Evolutionary conservation across 495 filamentous ascomycete genomes (phyloP), one percentile per base, ranked within the genome.

Genomic region (Podospora appendiculata): DNA sequence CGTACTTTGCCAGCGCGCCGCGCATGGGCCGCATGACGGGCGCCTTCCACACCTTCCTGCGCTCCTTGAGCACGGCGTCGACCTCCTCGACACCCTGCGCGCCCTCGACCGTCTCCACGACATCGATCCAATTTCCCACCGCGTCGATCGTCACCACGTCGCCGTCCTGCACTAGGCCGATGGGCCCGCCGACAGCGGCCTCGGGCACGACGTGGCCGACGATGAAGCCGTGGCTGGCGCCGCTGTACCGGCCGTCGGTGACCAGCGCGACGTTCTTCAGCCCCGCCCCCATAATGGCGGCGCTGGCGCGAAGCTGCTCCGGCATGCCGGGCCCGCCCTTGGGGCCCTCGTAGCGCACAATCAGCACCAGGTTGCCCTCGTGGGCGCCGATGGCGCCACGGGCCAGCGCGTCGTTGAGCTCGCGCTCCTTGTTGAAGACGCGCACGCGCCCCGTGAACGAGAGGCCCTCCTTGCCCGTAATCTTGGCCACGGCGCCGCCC

Each of bases 281-380:
- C 18, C 85, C 86, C 8, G 93, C 93, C 19, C 93, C 93, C 88
- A 95, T 95, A 33, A 98, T 83, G 7, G 89, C 88, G 1, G 90
- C 92, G 55, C 80, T 86, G 8, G 93, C 86, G 62, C 86, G 90
- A 34, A 96, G 78, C 72, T 96, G 90, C 69, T 98, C 93, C n/a
- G 93, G 93, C 93, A 98, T 98, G 13, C 93, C 93, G 7, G 93
- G 93, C 0, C 92, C 93, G 61, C 93, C 93, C 65, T 89, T 90
- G 6, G 93, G 93, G 1, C 93, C 93, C 66, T 98, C 93, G 63
- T 96, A 97, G 35, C 93, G 85, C 36, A 98, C 92, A 16, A 96
- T 82, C 40, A 96, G 73, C 10, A 96, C 93, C n/a, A 95, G 77
- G 60, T 94, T 94, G 44, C 66, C 69, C 41, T 70, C 71, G 60